Conservation (phyloP, 2,329 filamentous ascomycete species). For the Ramularia collo-cygni region DNA sequence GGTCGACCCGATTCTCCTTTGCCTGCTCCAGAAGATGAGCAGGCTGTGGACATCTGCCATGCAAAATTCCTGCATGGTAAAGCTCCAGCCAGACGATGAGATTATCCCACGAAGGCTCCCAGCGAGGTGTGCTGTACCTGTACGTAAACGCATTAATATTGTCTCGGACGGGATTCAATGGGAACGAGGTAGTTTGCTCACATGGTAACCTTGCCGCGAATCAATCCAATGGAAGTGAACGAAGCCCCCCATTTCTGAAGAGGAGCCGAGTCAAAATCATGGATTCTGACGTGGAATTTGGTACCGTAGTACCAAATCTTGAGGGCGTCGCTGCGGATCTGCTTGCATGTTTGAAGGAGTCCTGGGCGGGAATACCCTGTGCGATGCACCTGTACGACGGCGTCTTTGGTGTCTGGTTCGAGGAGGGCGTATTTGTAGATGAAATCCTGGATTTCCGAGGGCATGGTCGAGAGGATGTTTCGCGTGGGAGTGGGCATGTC, state of each 20-base stretch:
- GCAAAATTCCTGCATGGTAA: neutral
- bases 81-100: neutral
- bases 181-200: too few species aligned
- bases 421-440: slow-evolving; percentile 6
- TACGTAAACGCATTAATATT: neutral
- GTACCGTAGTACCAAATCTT: slow-evolving; percentile 3
- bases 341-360: slow-evolving; percentile 5
- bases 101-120: neutral
- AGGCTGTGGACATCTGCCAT: neutral
- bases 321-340: slow-evolving; percentile 9
- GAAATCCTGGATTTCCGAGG: slow-evolving; percentile 1
- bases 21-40: neutral
- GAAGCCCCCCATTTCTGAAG: neutral
- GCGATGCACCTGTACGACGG: neutral
- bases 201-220: neutral
- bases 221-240: neutral
- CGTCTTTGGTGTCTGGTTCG: neutral
- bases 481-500: too few species aligned
- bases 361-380: slow-evolving; percentile 2
- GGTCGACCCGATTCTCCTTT: neutral
- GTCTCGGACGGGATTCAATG: neutral
- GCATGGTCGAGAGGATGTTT: neutral
- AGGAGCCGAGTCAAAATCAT: neutral
- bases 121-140: neutral
- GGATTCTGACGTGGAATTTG: neutral